Percentiles rank a stretch among this genome's conserved stretches.
Evolutionary conservation across 2,329 filamentous ascomycete species (phyloP).

Genomic region (Ascochyta rabiei): DNA sequence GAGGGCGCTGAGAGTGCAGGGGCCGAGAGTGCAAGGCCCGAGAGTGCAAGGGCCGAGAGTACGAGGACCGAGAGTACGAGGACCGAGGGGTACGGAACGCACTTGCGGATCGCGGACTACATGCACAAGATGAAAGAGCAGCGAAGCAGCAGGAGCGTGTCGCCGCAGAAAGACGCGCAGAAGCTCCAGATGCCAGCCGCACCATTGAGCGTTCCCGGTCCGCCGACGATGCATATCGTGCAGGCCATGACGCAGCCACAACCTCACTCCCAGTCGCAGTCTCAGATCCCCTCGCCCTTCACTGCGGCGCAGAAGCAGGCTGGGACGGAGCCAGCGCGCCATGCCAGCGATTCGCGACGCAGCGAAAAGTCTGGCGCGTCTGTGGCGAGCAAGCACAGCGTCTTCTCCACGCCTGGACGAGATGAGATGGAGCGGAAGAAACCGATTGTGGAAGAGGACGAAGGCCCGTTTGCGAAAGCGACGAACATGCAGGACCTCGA

Average conservation of each 20-base stretch:
- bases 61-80: not conserved
- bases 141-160: not conserved
- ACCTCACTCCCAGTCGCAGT: not conserved
- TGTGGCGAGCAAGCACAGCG: constrained; percentile 11
- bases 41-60: not conserved
- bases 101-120: constrained; percentile 9
- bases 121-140: constrained; percentile 1
- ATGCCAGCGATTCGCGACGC: not conserved
- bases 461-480: constrained; percentile 30
- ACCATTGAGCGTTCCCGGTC: not conserved
- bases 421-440: constrained; percentile 43
- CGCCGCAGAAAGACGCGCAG: not conserved
- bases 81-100: not conserved
- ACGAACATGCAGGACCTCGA: constrained; percentile 25
- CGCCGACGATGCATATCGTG: constrained; percentile 2
- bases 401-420: constrained; percentile 38
- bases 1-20: not conserved
- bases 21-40: not conserved
- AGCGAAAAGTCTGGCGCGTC: constrained; percentile 10
- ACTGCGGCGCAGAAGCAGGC: not conserved
- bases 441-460: constrained; percentile 26
- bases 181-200: not conserved
- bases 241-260: constrained; percentile 2
- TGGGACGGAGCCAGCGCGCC: not conserved
- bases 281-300: not conserved